phyloP scores from a whole-genome alignment of 179 eudicot genomes.

The Heliamphora pulchella region DNA sequence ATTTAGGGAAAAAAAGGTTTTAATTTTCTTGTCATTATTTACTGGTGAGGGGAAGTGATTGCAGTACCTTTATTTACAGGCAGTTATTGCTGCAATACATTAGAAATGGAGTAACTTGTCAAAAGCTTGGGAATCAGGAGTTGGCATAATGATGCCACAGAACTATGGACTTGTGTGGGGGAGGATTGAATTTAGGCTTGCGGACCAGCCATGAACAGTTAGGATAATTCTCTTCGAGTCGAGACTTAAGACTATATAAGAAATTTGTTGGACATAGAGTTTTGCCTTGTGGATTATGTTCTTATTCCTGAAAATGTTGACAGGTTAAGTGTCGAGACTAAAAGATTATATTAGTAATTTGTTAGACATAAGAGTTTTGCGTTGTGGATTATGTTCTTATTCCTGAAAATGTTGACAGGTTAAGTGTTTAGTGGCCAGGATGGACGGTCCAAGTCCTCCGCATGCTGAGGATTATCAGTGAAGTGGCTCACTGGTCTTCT shows the following conservation, averaged over 20 bases:
- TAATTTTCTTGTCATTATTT: too few relatives aligned
- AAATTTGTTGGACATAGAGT: not conserved
- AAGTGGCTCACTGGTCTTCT: not conserved
- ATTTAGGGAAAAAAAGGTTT: too few relatives aligned
- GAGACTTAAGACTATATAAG: not conserved
- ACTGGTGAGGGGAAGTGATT: not conserved
- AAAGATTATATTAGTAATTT: not conserved
- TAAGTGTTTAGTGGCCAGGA: not conserved
- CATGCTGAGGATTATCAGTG: too few relatives aligned
- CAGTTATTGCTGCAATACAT: not conserved
- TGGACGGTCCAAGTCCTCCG: too few relatives aligned
- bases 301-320: not conserved
- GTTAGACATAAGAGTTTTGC: not conserved
- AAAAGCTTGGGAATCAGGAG: not conserved
- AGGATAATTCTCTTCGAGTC: not conserved
- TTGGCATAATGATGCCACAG: not conserved
- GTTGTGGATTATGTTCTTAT: not conserved
- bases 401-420: too few relatives aligned
- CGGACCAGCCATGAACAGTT: not conserved
- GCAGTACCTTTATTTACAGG: not conserved
- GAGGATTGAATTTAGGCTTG: not conserved
- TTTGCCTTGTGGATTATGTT: not conserved
- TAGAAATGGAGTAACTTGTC: not conserved
- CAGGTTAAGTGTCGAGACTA: not conserved
- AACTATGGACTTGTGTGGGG: not conserved